Conservation (phyloP, 2,329 filamentous ascomycete species). For the Aspergillus fijiensis region DNA sequence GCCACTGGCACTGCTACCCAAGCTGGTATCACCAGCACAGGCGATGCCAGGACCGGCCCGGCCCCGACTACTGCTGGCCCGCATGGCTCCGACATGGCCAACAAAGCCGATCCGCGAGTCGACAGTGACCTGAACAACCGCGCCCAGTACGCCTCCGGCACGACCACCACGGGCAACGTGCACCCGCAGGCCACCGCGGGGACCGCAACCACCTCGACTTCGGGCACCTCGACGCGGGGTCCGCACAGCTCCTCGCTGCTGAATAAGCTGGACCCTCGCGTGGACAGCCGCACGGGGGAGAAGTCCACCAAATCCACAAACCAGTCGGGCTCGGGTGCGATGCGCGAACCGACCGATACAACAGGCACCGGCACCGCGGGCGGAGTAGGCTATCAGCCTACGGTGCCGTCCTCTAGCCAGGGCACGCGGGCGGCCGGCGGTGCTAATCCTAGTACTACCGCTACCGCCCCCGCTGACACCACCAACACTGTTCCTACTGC, state of each 20-base stretch:
- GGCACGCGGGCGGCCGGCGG: not conserved
- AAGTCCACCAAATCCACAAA: constrained; percentile 21
- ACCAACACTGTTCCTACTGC: constrained; percentile 15
- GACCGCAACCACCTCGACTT: constrained; percentile 1
- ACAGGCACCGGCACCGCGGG: not conserved
- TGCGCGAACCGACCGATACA: constrained; percentile 7
- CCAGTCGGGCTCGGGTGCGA: constrained; percentile 11
- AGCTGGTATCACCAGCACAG: constrained; percentile 12
- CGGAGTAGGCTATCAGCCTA: constrained; percentile 7
- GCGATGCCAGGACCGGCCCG: constrained; percentile 14
- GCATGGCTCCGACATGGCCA: constrained; percentile 26
- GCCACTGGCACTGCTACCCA: constrained; percentile 16
- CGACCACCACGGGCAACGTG: constrained; percentile 14
- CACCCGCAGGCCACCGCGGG: constrained; percentile 10
- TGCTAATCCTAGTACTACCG: constrained; percentile 1
- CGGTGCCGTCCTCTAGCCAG: not conserved
- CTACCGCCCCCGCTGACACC: constrained; percentile 16
- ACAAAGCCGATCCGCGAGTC: constrained; percentile 41
- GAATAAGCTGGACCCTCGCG: constrained; percentile 30
- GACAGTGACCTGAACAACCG: constrained; percentile 19
- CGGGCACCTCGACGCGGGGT: constrained; percentile 12
- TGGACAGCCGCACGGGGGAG: constrained; percentile 26
- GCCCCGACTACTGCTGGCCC: constrained; percentile 19
- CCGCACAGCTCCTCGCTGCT: constrained; percentile 23
- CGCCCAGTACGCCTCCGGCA: constrained; percentile 21